A percentile compares a stretch with the other conserved stretches of the same genome.
Evolutionary conservation across 1,284 basidiomycete genomes (phyloP).

Genomic region (Tilletia indica): DNA sequence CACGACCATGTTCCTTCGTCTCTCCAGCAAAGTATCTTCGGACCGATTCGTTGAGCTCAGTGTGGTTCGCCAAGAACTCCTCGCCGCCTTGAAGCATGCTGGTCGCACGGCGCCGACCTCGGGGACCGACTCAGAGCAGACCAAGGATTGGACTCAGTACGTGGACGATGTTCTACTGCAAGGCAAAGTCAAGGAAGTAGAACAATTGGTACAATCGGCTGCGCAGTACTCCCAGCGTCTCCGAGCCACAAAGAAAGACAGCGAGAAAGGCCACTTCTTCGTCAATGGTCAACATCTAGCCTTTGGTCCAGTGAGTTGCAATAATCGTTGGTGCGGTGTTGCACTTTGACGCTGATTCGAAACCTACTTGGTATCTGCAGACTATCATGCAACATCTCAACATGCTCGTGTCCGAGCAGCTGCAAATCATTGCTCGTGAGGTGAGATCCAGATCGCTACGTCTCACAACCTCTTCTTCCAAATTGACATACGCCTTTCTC

Average conservation of each 20-base stretch:
- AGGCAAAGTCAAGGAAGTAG: conserved; percentile 15
- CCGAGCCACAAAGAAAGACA: conserved; percentile 35
- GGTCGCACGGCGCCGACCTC: background rate
- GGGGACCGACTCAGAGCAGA: background rate
- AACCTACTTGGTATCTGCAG: conserved; percentile 26
- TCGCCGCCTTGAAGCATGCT: conserved; percentile 31
- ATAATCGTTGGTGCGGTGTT: background rate
- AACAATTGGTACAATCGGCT: conserved; percentile 3
- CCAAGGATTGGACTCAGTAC: conserved; percentile 17
- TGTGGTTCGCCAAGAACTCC: conserved; percentile 20
- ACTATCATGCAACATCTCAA: conserved; percentile 25
- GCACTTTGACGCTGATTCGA: background rate
- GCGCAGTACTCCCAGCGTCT: conserved; percentile 17
- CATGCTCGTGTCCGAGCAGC: conserved; percentile 34
- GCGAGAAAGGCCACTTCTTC: conserved; percentile 63
- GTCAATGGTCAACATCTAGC: conserved; percentile 81
- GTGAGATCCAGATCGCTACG: background rate
- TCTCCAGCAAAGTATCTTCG: conserved; percentile 22
- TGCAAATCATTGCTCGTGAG: conserved; percentile 31
- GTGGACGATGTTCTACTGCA: conserved; percentile 17
- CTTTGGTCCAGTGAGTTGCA: conserved; percentile 67
- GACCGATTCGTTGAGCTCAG: conserved; percentile 15
- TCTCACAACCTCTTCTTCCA: background rate
- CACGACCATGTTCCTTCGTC: conserved; percentile 31
- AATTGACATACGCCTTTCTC: background rate